Evolutionary conservation across 495 filamentous ascomycete genomes (phyloP).

Genomic region (Penicillium subrubescens): DNA sequence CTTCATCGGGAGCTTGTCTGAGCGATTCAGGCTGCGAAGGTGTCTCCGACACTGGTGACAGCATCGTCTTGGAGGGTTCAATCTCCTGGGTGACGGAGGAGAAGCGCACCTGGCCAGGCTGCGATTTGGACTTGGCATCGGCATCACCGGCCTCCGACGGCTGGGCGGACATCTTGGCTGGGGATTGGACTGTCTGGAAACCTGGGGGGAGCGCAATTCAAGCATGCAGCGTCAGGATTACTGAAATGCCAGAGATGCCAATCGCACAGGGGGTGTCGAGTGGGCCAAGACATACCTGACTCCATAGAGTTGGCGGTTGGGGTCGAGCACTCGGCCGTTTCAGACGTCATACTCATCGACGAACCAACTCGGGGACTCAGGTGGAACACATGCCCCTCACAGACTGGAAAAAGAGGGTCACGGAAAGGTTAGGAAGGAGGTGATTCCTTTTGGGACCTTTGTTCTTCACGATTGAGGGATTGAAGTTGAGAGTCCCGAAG

Average conservation of each 20-base stretch:
- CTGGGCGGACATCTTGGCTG: conserved; percentile 33
- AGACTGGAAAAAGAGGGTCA: background rate
- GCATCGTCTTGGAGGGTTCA: conserved; percentile 44
- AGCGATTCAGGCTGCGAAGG: conserved; percentile 26
- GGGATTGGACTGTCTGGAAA: conserved; percentile 24
- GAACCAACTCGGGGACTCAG: conserved; percentile 21
- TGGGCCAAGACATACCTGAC: conserved; percentile 38
- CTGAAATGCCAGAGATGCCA: background rate
- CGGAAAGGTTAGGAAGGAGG: background rate
- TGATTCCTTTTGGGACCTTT: background rate
- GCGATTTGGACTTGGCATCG: conserved; percentile 39
- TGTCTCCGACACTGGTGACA: conserved; percentile 35
- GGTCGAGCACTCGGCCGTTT: conserved; percentile 33
- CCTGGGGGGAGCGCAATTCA: conserved; percentile 12
- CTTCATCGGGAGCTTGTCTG: conserved; percentile 43
- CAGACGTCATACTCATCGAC: conserved; percentile 49
- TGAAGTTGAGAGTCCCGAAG: background rate
- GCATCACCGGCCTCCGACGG: conserved; percentile 29
- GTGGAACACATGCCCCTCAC: conserved; percentile 46
- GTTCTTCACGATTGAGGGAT: background rate
- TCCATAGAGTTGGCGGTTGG: conserved; percentile 29
- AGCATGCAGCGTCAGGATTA: conserved; percentile 23
- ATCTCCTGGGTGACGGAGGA: conserved; percentile 80
- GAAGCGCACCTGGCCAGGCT: conserved; percentile 69
- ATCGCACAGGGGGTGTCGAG: conserved; percentile 4